Evolutionary conservation across 169 alveolate species (phyloP).

Genomic region (Cryptosporidium viatorum): DNA sequence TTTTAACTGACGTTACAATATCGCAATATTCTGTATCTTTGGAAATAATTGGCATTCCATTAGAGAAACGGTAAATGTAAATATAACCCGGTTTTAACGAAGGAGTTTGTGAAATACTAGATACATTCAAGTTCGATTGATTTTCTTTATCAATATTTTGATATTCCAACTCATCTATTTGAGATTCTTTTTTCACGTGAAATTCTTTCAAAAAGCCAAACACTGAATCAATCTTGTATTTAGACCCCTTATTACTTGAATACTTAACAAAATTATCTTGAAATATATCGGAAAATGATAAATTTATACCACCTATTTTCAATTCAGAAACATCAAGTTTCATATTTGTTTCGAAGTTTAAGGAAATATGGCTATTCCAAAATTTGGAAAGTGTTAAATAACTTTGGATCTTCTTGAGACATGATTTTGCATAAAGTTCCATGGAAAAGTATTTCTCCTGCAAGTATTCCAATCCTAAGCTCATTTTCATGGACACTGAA

Average conservation of each 20-base stretch:
- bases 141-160: not conserved
- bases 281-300: constrained; percentile 32
- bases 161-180: not conserved
- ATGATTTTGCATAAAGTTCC: constrained; percentile 34
- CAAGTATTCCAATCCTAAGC: constrained; percentile 12
- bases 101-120: not conserved
- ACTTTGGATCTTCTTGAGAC: constrained; percentile 23
- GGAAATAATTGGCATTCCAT: constrained; percentile 66
- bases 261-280: not conserved
- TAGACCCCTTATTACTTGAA: constrained; percentile 14
- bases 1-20: constrained; percentile 33
- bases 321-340: not conserved
- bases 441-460: constrained; percentile 56
- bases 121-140: not conserved
- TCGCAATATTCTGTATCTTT: constrained; percentile 44
- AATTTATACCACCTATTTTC: not conserved
- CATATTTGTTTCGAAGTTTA: constrained; percentile 40
- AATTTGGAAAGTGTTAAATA: constrained; percentile 24
- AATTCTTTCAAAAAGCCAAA: constrained; percentile 13
- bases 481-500: constrained; percentile 28
- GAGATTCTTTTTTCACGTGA: not conserved
- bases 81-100: constrained; percentile 19
- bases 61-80: constrained; percentile 37
- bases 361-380: constrained; percentile 27
- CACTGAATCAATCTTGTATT: constrained; percentile 43